These are phyloP conservation scores for Kitagawia praeruptora DNA, from an alignment of 129 eudicot genomes.

Conservation along the genomic window DNA sequence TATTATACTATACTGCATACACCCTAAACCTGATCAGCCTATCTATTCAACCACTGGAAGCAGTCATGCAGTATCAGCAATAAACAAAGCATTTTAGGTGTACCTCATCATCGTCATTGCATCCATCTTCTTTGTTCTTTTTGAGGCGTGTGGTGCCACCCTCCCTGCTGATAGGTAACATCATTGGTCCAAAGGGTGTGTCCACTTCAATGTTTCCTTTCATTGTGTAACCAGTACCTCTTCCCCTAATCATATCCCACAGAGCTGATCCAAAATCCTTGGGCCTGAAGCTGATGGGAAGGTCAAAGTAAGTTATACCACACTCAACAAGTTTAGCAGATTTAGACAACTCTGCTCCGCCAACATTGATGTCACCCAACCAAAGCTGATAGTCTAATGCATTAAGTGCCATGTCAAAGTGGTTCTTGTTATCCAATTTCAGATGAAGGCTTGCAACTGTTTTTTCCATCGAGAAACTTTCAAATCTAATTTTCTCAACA, in stretches of 20 bases:
- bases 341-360: conserved; percentile 66
- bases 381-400: conserved; percentile 82
- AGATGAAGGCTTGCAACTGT: conserved; percentile 73
- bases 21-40: not conserved
- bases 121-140: conserved; percentile 50
- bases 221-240: conserved; percentile 84
- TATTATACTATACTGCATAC: not conserved
- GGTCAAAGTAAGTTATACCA: conserved; percentile 51
- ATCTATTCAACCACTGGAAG: not conserved
- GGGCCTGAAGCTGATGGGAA: conserved; percentile 95
- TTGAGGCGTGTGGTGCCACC: conserved; percentile 84
- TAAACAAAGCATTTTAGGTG: not conserved
- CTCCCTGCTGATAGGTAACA: conserved; percentile 73
- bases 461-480: conserved; percentile 82
- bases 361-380: conserved; percentile 75
- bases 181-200: conserved; percentile 96
- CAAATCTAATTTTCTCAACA: conserved; percentile 66
- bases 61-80: not conserved
- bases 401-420: conserved; percentile 69
- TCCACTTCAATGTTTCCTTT: conserved; percentile 82
- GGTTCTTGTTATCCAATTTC: conserved; percentile 88
- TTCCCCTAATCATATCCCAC: conserved; percentile 97
- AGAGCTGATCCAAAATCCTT: conserved; percentile 92
- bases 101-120: conserved; percentile 63
- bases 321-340: conserved; percentile 44